These are phyloP conservation scores for Lodderomyces orthopsilosis DNA, from an alignment of 1,139 yeast species.

Conservation along the genomic window DNA sequence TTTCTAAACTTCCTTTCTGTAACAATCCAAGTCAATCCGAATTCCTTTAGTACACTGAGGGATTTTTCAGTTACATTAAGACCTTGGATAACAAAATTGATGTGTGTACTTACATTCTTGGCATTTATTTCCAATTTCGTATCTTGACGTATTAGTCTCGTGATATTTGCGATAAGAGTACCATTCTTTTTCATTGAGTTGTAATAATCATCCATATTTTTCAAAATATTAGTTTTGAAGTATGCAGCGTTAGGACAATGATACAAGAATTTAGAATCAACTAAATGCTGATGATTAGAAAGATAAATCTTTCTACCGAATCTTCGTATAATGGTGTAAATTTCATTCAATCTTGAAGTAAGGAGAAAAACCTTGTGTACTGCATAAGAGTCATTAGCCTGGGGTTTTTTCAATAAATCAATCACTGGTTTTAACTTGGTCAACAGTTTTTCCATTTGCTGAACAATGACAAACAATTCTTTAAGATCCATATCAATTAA, in stretches of 20 bases:
- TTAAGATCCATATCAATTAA: slow-evolving; percentile 45
- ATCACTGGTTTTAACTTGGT: slow-evolving; percentile 26
- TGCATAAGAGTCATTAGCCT: slow-evolving; percentile 27
- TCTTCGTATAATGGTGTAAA: slow-evolving; percentile 42
- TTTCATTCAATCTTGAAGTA: slow-evolving; percentile 45
- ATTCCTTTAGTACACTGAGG: slow-evolving; percentile 29
- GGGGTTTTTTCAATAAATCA: slow-evolving; percentile 21
- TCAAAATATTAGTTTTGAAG: slow-evolving; percentile 30
- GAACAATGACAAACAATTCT: slow-evolving; percentile 26
- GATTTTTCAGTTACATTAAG: slow-evolving; percentile 23
- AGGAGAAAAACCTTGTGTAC: slow-evolving; percentile 49
- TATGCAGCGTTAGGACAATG: slow-evolving; percentile 25
- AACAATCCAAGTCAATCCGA: slow-evolving; percentile 34
- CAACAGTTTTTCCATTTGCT: slow-evolving; percentile 22
- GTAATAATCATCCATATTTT: slow-evolving; percentile 42
- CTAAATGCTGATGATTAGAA: slow-evolving; percentile 40
- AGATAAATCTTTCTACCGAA: slow-evolving; percentile 44
- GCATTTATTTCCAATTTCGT: slow-evolving; percentile 34
- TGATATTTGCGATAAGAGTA: slow-evolving; percentile 47
- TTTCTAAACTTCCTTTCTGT: slow-evolving; percentile 39
- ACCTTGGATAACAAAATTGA: slow-evolving; percentile 35
- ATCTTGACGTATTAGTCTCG: slow-evolving; percentile 48
- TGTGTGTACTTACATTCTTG: slow-evolving; percentile 39
- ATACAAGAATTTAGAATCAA: slow-evolving; percentile 35
- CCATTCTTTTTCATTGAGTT: slow-evolving; percentile 51